Conservation (phyloP, 352 stramenopile genomes). For the Pythium dissotocum region DNA sequence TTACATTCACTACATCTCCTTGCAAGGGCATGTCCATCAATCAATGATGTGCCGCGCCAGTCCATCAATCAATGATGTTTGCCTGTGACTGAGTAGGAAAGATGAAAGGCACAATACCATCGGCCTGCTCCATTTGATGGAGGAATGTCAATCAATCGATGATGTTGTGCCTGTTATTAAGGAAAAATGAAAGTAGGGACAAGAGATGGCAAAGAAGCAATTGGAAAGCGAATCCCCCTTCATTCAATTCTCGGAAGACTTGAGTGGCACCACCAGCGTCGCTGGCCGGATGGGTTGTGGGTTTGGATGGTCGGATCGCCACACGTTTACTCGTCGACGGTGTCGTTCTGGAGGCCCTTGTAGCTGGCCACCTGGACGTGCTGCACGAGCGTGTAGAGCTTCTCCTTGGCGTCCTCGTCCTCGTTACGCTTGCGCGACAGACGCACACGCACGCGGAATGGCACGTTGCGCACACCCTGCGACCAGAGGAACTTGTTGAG, state of each 20-base stretch:
- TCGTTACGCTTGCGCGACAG: conserved; percentile 98
- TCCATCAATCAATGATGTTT: too few species aligned
- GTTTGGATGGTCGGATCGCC: background rate
- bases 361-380: conserved; percentile 95
- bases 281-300: background rate
- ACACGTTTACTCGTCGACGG: conserved; percentile 87
- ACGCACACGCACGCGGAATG: conserved; percentile 96
- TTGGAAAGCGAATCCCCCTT: conserved; percentile 2
- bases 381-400: conserved; percentile 99
- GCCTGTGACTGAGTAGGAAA: too few species aligned
- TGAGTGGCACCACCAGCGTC: conserved; percentile 12
- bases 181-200: background rate
- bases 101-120: background rate
- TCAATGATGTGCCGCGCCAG: too few species aligned
- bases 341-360: conserved; percentile 98
- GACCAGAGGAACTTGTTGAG: conserved; percentile 99
- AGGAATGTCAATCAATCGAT: too few species aligned
- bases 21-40: too few species aligned
- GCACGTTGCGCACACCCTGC: conserved; percentile 98
- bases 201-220: background rate
- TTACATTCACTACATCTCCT: too few species aligned
- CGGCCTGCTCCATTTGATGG: background rate
- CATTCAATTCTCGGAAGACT: conserved; percentile 1
- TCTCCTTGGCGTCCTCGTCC: conserved; percentile 98
- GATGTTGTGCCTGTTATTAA: too few species aligned